phyloP scores from a whole-genome alignment of 2,329 filamentous ascomycete genomes.

The Colletotrichum scovillei region DNA sequence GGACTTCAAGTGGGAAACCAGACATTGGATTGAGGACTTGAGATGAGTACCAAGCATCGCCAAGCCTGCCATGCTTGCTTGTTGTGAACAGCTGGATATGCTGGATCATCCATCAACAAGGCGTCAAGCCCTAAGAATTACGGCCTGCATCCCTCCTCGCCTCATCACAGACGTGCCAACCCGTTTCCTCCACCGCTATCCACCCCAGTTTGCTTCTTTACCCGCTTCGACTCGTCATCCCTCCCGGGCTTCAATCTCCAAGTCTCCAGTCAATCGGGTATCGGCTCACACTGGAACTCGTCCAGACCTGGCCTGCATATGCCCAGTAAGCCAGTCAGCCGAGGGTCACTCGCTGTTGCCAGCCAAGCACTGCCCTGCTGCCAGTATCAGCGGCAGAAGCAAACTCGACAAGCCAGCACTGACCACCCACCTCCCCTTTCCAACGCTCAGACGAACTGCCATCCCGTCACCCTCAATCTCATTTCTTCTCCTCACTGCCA shows the following conservation, averaged over 20 bases:
- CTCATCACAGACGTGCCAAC: constrained; percentile 1
- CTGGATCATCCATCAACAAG: background rate
- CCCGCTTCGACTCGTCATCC: constrained; percentile 21
- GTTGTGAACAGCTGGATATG: background rate
- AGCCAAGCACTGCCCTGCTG: constrained; percentile 16
- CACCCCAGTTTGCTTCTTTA: constrained; percentile 6
- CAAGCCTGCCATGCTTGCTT: constrained; percentile 18
- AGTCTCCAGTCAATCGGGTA: constrained; percentile 25
- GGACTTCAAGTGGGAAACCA: background rate
- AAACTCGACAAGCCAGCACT: constrained; percentile 4
- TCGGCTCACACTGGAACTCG: constrained; percentile 10
- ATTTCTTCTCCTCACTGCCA: background rate
- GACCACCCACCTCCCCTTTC: background rate
- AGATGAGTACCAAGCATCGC: constrained; percentile 6
- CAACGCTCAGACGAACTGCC: constrained; percentile 18
- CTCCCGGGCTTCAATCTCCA: background rate
- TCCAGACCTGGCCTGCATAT: background rate
- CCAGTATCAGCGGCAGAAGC: background rate
- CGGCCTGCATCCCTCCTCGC: background rate
- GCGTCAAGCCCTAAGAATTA: background rate
- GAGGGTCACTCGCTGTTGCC: constrained; percentile 5
- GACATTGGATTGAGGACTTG: background rate
- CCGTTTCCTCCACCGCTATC: background rate
- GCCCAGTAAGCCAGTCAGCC: background rate
- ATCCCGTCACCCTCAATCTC: background rate